phyloP scores from a whole-genome alignment of 1,139 yeast genomes.

The Geotrichum citri-aurantii region DNA sequence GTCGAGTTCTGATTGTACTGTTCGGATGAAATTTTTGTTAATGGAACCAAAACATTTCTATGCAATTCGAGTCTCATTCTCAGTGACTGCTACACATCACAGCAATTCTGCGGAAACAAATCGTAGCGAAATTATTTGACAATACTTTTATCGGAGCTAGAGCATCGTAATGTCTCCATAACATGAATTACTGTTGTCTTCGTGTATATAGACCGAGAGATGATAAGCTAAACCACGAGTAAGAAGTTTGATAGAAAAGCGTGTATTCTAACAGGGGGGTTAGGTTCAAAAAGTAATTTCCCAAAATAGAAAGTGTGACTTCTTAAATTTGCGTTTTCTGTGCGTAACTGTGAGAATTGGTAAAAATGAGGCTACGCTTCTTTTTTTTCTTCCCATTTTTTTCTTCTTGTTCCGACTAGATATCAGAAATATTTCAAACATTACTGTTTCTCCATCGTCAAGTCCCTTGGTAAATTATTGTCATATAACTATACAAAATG shows the following conservation, averaged over 20 bases:
- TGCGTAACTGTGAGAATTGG: not conserved
- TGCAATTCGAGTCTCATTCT: not conserved
- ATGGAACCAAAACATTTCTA: not conserved
- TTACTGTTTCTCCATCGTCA: slow-evolving; percentile 7
- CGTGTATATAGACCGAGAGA: too few species aligned
- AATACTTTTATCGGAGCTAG: too few species aligned
- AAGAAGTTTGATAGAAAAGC: too few species aligned
- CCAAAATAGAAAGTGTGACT: not conserved
- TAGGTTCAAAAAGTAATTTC: not conserved
- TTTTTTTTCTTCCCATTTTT: not conserved
- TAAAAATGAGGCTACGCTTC: not conserved
- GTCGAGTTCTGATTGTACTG: not conserved
- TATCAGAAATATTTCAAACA: not conserved
- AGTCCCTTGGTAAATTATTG: slow-evolving; percentile 1
- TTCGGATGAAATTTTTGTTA: not conserved
- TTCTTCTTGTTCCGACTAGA: not conserved
- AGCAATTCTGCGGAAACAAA: not conserved
- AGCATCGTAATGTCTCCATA: too few species aligned
- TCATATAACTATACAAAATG: slow-evolving; percentile 9
- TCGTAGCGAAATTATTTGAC: not conserved
- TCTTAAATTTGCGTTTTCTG: not conserved
- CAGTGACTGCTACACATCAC: not conserved
- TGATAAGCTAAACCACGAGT: too few species aligned
- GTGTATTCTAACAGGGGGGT: not conserved
- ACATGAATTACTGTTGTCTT: too few species aligned